Base-by-base conservation (phyloP, 1,284 basidiomycete species). In the Singerocomus inundabilis region DNA sequence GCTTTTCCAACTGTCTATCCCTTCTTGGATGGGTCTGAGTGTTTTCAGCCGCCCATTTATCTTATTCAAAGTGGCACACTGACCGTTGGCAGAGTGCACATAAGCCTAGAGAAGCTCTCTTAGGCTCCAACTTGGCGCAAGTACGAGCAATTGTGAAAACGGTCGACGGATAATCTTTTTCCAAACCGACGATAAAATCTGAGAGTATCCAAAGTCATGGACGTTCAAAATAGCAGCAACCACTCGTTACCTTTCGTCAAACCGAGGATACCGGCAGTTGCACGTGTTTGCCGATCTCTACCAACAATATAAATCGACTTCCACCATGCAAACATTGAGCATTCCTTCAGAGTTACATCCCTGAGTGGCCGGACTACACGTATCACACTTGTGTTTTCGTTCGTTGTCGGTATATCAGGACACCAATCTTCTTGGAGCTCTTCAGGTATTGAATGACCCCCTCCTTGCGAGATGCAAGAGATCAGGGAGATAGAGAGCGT, bases 71-170 rank as follows among this genome's bases (percentile, higher is more conserved):
- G 4, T n/a, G 2, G 41, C 32, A 12, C 26, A 71, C 81, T 44
- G 48, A 90, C 91, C 85, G 74, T 61, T 85, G 78, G 61, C 92
- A 95, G 4, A 93, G 66, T 6, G 81, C 70, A 62, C 92, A 94
- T 12, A 62, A 60, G 0, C 70, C 71, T 9, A 68, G 69, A 0
- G 79, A 70, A 2, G 69, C 70, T 46, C 80, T 80, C 57, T 87
- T 88, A 9, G 92, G 86, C 10, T 82, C 79, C 31, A 95, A 72
- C 69, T 95, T 95, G 24, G 79, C 84, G 54, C 89, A 91, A 0
- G 92, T 95, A 39, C 88, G 79, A 25, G 84, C 85, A 48, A 95
- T 91, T 0, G 92, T 87, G 7, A 90, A 92, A 4, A 95, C 92
- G 0, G 93, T 95, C 0, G 91, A 90, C 0, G 93, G 92, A 66